Evolutionary conservation across 768 basidiomycete species (phyloP).

Genomic region (Lactarius tabidus): DNA sequence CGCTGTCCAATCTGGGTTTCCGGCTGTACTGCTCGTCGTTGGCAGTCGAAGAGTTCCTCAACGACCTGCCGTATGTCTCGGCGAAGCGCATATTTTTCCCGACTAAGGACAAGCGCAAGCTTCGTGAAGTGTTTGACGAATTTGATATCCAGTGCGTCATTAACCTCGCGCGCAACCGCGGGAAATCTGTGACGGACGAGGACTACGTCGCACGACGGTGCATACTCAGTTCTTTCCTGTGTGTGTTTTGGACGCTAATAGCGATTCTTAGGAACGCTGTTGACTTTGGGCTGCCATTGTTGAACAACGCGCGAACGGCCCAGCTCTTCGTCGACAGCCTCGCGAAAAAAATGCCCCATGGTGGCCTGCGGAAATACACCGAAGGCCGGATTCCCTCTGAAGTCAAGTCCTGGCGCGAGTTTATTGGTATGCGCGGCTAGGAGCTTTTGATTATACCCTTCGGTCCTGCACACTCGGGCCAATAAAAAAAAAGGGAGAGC

Average conservation of each 20-base stretch:
- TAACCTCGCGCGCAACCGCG: conserved; percentile 83
- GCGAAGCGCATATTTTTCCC: conserved; percentile 96
- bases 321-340: conserved; percentile 88
- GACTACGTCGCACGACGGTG: conserved; percentile 94
- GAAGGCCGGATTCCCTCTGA: conserved; percentile 90
- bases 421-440: conserved; percentile 69
- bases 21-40: conserved; percentile 88
- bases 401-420: conserved; percentile 90
- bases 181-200: conserved; percentile 74
- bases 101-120: conserved; percentile 90
- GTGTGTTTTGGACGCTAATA: conserved; percentile 6
- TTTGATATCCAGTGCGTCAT: conserved; percentile 93
- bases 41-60: conserved; percentile 76
- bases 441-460: conserved; percentile 1
- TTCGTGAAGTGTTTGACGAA: conserved; percentile 91
- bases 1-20: conserved; percentile 83
- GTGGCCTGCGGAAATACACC: conserved; percentile 70
- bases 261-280: conserved; percentile 18
- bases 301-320: conserved; percentile 89
- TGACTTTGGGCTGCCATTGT: conserved; percentile 63
- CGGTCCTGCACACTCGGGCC: conserved; percentile 2
- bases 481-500: not conserved
- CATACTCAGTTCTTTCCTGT: conserved; percentile 29
- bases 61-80: conserved; percentile 66
- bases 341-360: conserved; percentile 75